Percentiles rank a stretch among this genome's conserved stretches.
Evolutionary conservation across 2,329 filamentous ascomycete genomes (phyloP).

Genomic region (Trichoderma koningiopsis): DNA sequence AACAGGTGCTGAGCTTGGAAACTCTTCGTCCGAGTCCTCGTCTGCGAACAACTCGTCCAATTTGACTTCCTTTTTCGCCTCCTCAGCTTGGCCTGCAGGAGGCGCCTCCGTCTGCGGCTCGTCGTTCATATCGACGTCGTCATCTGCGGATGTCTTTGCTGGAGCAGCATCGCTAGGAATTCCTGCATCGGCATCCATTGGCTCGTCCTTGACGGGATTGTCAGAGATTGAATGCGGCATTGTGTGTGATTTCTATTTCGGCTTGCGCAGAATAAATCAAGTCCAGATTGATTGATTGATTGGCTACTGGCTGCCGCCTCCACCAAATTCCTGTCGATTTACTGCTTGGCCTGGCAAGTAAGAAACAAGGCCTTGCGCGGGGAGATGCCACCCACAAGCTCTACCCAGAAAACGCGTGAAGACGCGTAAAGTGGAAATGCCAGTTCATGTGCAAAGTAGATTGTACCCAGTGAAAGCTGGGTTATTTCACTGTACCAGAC

Average conservation of each 20-base stretch:
- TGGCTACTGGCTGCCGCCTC: not conserved
- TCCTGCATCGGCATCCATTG: constrained; percentile 40
- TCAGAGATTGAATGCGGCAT: constrained; percentile 52
- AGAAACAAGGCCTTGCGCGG: constrained; percentile 15
- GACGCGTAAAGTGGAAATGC: constrained; percentile 26
- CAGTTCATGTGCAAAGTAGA: not conserved
- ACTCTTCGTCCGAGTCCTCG: constrained; percentile 63
- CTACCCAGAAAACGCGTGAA: constrained; percentile 11
- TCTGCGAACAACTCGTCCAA: constrained; percentile 63
- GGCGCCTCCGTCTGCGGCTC: constrained; percentile 13
- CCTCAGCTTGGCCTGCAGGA: constrained; percentile 24
- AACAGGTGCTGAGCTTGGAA: constrained; percentile 52
- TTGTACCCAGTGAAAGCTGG: not conserved
- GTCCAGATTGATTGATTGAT: not conserved
- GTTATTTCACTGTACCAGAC: not conserved
- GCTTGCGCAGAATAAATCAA: not conserved
- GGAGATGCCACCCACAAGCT: not conserved
- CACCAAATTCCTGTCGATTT: not conserved
- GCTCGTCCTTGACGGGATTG: constrained; percentile 39
- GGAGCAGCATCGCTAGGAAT: constrained; percentile 35
- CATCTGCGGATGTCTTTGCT: constrained; percentile 34
- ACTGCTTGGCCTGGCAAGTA: not conserved
- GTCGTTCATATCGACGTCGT: constrained; percentile 46
- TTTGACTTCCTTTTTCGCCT: constrained; percentile 50
- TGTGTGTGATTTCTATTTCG: not conserved